A percentile compares a stretch with the other conserved stretches of the same genome.
These are phyloP conservation scores for Boletus vinaceobasis DNA, from an alignment of 768 basidiomycete species.

Conservation along the genomic window DNA sequence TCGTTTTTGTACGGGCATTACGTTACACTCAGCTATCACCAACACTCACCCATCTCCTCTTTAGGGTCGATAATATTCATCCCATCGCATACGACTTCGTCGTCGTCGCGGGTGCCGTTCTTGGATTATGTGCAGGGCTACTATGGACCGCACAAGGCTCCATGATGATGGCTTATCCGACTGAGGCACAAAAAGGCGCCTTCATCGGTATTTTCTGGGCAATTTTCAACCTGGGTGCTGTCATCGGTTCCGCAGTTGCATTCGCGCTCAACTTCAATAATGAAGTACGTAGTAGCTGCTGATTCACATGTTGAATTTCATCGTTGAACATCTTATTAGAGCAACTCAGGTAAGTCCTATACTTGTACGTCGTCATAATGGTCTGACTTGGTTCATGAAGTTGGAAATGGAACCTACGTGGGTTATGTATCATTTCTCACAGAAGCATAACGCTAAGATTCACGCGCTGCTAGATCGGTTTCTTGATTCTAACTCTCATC, in stretches of 20 bases:
- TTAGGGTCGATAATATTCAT: conserved; percentile 69
- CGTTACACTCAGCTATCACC: neutral
- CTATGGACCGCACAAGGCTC: conserved; percentile 87
- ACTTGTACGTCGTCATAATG: neutral
- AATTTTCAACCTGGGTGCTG: conserved; percentile 79
- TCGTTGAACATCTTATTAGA: conserved; percentile 14
- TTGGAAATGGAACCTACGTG: conserved; percentile 74
- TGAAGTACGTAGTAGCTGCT: conserved; percentile 37
- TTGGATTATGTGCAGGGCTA: conserved; percentile 68
- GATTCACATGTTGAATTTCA: neutral
- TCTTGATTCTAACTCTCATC: conserved; percentile 67
- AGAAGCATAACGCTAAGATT: neutral
- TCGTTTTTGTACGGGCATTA: conserved; percentile 59
- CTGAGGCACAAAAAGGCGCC: conserved; percentile 70
- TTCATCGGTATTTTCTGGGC: conserved; percentile 82
- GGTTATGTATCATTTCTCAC: conserved; percentile 20
- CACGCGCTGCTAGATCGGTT: conserved; percentile 56
- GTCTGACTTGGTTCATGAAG: conserved; percentile 30
- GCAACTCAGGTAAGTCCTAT: conserved; percentile 26
- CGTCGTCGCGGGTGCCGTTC: conserved; percentile 65
- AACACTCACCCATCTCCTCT: neutral
- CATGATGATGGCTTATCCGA: conserved; percentile 81
- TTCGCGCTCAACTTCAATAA: conserved; percentile 69
- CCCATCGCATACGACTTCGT: conserved; percentile 58
- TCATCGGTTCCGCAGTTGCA: conserved; percentile 74